phyloP scores from a whole-genome alignment of 2,329 filamentous ascomycete genomes.

The Nigrospora oryzae region DNA sequence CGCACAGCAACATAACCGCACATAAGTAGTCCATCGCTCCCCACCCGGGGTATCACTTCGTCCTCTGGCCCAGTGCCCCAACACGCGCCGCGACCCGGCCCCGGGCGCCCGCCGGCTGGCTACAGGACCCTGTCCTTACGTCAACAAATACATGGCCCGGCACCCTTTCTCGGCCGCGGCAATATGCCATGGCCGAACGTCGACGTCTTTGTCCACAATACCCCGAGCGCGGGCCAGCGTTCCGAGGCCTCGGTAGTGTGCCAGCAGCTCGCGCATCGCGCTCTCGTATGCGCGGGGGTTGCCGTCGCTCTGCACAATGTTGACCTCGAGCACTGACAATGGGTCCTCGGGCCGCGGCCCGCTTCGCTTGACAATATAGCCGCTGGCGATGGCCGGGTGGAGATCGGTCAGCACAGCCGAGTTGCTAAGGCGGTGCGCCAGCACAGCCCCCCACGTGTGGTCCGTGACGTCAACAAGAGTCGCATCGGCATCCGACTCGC shows the following conservation, averaged over 20 bases:
- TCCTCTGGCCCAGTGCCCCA: no score
- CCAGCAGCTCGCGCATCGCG: constrained; percentile 61
- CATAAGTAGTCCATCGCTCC: no score
- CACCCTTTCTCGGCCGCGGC: constrained; percentile 58
- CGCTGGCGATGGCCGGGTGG: constrained; percentile 51
- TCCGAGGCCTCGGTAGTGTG: constrained; percentile 59
- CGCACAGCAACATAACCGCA: no score
- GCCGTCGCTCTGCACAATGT: constrained; percentile 50
- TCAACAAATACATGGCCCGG: background rate
- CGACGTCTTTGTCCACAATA: constrained; percentile 47
- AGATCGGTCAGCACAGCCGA: constrained; percentile 45
- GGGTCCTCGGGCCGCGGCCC: constrained; percentile 48
- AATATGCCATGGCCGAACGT: constrained; percentile 71
- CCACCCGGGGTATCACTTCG: no score
- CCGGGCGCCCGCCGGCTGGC: no score
- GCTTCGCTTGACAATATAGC: constrained; percentile 57
- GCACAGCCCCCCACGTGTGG: constrained; percentile 66
- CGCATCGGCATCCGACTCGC: constrained; percentile 50
- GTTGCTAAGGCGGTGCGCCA: constrained; percentile 57
- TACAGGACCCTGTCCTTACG: background rate
- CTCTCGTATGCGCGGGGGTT: constrained; percentile 49
- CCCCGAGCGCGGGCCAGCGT: constrained; percentile 61
- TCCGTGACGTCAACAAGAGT: constrained; percentile 66
- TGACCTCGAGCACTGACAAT: constrained; percentile 54
- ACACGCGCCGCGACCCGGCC: no score